Evolutionary conservation across 495 filamentous ascomycete species (phyloP).

Genomic region (Tuber brumale): DNA sequence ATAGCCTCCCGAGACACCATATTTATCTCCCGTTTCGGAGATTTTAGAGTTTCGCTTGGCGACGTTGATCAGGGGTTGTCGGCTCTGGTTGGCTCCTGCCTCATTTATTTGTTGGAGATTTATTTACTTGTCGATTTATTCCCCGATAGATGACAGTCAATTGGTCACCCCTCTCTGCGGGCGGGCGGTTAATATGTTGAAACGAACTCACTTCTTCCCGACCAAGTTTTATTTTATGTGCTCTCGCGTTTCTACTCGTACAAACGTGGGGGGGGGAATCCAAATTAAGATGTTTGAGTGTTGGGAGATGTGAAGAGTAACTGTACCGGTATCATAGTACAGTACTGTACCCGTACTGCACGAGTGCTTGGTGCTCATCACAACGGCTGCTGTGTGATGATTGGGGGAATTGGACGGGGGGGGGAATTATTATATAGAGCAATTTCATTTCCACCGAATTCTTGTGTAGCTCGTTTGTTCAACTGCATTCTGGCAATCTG

Average conservation of each 20-base stretch:
- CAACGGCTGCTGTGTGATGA: background rate
- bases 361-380: background rate
- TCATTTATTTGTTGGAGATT: background rate
- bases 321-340: too few species aligned
- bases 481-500: background rate
- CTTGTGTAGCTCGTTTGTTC: background rate
- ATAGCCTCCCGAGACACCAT: background rate
- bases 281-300: background rate
- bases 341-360: too few species aligned
- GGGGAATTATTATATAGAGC: background rate
- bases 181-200: background rate
- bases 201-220: background rate
- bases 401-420: background rate
- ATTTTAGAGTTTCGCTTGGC: constrained; percentile 4
- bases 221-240: background rate
- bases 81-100: background rate
- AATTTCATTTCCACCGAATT: constrained; percentile 2
- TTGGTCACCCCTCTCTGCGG: background rate
- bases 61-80: background rate
- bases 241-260: background rate
- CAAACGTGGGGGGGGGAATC: background rate
- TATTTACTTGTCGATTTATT: background rate
- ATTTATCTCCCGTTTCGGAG: constrained; percentile 1
- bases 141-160: background rate
- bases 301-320: background rate